Evolutionary conservation across 2,329 filamentous ascomycete species (phyloP), one percentile per base, ranked within the genome.

Genomic region (Rhexocercosporidium sp.): DNA sequence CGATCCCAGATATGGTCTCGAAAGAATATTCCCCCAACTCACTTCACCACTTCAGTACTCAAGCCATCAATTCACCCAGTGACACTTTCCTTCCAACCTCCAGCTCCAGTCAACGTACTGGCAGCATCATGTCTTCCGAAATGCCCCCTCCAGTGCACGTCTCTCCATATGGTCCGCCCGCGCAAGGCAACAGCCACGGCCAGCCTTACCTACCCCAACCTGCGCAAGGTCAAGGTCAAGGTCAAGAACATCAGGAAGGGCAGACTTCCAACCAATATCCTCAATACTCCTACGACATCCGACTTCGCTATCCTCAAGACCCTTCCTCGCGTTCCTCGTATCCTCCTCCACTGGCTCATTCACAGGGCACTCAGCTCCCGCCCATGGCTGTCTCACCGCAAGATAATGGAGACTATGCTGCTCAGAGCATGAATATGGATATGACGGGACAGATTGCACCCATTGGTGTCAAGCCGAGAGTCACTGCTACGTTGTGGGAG

Each of bases 401-500:
- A 20, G 47, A 62, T 20, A 49, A 56, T 54, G 65, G 67, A 29
- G 57, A 59, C n/a, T 53, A 57, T 31, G 49, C 59, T 59, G 68
- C 62, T 25, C 67, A 69, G 57, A 66, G 67, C 57, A 69, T 69
- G 59, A 46, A 49, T 22, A 60, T 66, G 56, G 95, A 98, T 78
- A 91, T 90, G 11, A 96, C 92, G 11, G 96, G 95, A 9, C 96
- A 98, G 78, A 83, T 96, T 68, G 92, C 94, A 18, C 96, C 95
- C 12, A 91, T 92, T 3, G 95, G 94, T 29, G 95, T 97, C 87
- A 98, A 97, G 82, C 95, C 95, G n/a, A 87, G 94, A 68, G 95
- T 98, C 34, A 98, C 95, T 1, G 96, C 95, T 11, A 98, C 95
- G 0, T 80, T 98, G 34, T 98, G 96, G 95, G 95, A 98, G 82